Evolutionary conservation across 2,329 filamentous ascomycete genomes (phyloP), one percentile per base, ranked within the genome.

Genomic region (Colletotrichum coccodes): DNA sequence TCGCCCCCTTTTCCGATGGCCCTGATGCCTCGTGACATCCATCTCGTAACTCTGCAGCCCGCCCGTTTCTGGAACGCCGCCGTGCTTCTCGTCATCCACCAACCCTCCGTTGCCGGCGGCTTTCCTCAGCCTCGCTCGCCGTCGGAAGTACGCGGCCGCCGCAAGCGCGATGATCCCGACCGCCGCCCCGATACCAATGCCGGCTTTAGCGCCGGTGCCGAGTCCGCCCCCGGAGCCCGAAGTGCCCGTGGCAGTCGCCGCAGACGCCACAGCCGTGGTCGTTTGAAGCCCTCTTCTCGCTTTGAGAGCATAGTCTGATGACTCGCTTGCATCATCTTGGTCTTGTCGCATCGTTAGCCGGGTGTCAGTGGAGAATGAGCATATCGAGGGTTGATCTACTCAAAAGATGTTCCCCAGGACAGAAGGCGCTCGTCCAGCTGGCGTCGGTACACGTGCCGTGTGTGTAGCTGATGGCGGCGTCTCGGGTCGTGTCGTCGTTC

Each of bases 161-260:
- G 21, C 61, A 3, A 70, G 56, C 38, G 26, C 30, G 14, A 61
- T 12, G 32, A 70, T 50, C 23, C 26, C 66, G 14, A 61, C 44
- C 21, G 38, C 56, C 23, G 61, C 62, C 9, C 61, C 66, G n/a
- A 67, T 42, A 11, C 66, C 66, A 16, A 70, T 57, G 26, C 62
- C 62, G 11, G 66, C 56, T 42, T 70, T 59, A 21, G 62, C 66
- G 28, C 56, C 62, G 21, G 49, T 46, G 42, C 66, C 36, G 18
- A 70, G 62, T 7, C 66, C 49, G 21, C 32, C 28, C n/a, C 38
- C 12, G 23, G 47, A 34, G 11, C 30, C 30, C 9, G 57, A 42
- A 18, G 52, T 9, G 12, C 34, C 52, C 23, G 34, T 6, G 9
- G 52, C 34, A 28, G 21, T n/a, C 3, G n/a, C 52, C n/a, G 52